These are phyloP conservation scores for Quambalaria eucalypti DNA, from an alignment of 1,284 basidiomycete species.

Conservation along the genomic window DNA sequence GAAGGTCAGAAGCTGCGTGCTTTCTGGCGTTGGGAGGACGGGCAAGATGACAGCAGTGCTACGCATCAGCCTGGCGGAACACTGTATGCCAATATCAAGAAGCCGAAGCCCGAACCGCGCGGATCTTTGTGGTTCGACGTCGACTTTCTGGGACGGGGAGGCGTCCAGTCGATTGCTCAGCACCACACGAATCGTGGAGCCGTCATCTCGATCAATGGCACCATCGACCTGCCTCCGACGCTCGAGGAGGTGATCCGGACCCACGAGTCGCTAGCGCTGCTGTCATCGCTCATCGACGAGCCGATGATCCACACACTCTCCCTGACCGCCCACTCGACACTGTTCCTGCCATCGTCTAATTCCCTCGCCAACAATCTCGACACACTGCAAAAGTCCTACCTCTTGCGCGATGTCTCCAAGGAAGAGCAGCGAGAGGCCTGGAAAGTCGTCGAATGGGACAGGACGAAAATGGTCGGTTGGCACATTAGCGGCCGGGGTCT, in stretches of 20 bases:
- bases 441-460: constrained; percentile 26
- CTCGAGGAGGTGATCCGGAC: constrained; percentile 54
- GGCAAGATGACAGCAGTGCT: no score
- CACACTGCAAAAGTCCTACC: constrained; percentile 25
- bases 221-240: constrained; percentile 67
- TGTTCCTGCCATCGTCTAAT: constrained; percentile 77
- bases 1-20: constrained; percentile 72
- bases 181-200: constrained; percentile 64
- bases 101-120: constrained; percentile 1
- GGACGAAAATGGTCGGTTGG: constrained; percentile 38
- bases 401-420: constrained; percentile 4
- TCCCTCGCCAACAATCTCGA: constrained; percentile 59
- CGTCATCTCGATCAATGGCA: constrained; percentile 64
- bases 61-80: no score
- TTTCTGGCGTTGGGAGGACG: constrained; percentile 51
- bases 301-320: constrained; percentile 23
- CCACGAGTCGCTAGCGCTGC: constrained; percentile 29
- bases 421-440: constrained; percentile 10
- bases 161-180: constrained; percentile 50
- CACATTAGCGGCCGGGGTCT: constrained; percentile 36
- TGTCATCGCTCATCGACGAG: constrained; percentile 45
- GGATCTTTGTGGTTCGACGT: constrained; percentile 53
- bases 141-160: constrained; percentile 63
- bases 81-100: background rate
- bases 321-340: constrained; percentile 60